Evolutionary conservation across 345 rosid species (phyloP), one percentile per base, ranked within the genome.

Genomic region (Eucalyptus virginea): DNA sequence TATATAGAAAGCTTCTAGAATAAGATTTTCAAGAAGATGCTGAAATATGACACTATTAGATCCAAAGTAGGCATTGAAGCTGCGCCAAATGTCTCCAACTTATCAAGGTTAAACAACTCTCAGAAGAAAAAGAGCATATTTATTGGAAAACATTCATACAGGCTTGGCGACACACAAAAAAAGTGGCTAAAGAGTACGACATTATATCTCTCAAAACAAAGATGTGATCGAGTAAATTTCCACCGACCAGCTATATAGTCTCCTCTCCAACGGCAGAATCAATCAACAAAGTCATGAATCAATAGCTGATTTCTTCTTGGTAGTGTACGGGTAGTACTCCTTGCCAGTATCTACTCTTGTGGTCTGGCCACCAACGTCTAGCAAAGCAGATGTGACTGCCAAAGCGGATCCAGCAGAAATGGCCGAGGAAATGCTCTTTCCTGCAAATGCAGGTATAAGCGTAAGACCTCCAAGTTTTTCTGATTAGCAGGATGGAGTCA

Each of bases 291-390:
- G 28, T 77, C 85, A 93, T 87, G 94, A 92, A 83, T 95, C 97
- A 54, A 88, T 95, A 54, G 92, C 50, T 50, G 97, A 89, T 93
- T 95, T 95, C 94, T 98, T 96, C 97, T 96, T 94, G 72, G 96
- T 96, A 81, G 99, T 94, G 94, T 97, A 96, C 21, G 99, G 96
- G 89, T 95, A 98, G 89, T 97, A 97, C 91, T 97, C 99, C 94
- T 96, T 98, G 89, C 99, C 98, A 9, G 23, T 94, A 93, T 98
- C 99, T 88, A 91, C 49, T 94, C 98, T 97, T 87, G 98, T 98
- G 81, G 99, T 98, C 91, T 96, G 99, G 65, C 98, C 98, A 49
- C 99, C 99, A 30, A 95, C 92, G 90, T 98, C 99, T 90, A 98
- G 96, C 86, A 93, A 15, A 24, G 97, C 93, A 88, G 99, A 96